These are phyloP conservation scores for Pseudomonodictys pantanalensis DNA, from an alignment of 495 filamentous ascomycete genomes.

Conservation along the genomic window DNA sequence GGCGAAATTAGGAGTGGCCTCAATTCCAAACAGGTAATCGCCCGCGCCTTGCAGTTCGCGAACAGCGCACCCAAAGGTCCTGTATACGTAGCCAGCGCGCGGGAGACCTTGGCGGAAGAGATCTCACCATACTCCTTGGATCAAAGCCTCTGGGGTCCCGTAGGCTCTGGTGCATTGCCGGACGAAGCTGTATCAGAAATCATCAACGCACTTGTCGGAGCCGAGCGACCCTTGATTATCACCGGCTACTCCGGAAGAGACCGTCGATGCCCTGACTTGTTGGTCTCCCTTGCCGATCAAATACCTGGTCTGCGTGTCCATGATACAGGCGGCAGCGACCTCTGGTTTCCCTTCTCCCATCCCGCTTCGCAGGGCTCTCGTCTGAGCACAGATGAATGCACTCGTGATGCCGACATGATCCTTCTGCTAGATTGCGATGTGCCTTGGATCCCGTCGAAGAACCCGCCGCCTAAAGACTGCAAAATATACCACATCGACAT, in stretches of 20 bases:
- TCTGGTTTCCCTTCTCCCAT: slow-evolving; percentile 30
- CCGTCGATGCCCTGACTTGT: slow-evolving; percentile 3
- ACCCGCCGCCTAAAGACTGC: slow-evolving; percentile 53
- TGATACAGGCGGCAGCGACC: slow-evolving; percentile 25
- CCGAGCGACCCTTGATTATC: slow-evolving; percentile 26
- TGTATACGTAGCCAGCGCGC: slow-evolving; percentile 20
- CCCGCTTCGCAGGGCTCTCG: slow-evolving; percentile 17
- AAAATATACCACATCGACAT: slow-evolving; percentile 81
- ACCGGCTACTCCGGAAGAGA: slow-evolving; percentile 30
- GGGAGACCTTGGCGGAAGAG: slow-evolving; percentile 24
- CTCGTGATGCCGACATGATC: slow-evolving; percentile 32
- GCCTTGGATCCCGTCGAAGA: slow-evolving; percentile 67
- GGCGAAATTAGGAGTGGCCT: slow-evolving; percentile 27
- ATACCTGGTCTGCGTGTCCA: slow-evolving; percentile 26
- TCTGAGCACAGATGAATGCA: slow-evolving; percentile 10
- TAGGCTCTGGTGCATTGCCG: slow-evolving; percentile 18
- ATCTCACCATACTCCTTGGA: slow-evolving; percentile 18
- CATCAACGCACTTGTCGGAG: slow-evolving; percentile 15
- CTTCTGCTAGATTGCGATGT: slow-evolving; percentile 49
- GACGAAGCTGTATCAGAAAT: slow-evolving; percentile 17
- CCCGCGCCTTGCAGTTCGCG: slow-evolving; percentile 28
- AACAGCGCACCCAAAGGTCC: slow-evolving; percentile 25
- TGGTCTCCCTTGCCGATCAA: slow-evolving; percentile 24
- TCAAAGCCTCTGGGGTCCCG: slow-evolving; percentile 15
- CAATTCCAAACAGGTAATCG: slow-evolving; percentile 22